Evolutionary conservation across 2,329 filamentous ascomycete genomes (phyloP), one percentile per base, ranked within the genome.

Genomic region (Diaporthe citrichinensis): DNA sequence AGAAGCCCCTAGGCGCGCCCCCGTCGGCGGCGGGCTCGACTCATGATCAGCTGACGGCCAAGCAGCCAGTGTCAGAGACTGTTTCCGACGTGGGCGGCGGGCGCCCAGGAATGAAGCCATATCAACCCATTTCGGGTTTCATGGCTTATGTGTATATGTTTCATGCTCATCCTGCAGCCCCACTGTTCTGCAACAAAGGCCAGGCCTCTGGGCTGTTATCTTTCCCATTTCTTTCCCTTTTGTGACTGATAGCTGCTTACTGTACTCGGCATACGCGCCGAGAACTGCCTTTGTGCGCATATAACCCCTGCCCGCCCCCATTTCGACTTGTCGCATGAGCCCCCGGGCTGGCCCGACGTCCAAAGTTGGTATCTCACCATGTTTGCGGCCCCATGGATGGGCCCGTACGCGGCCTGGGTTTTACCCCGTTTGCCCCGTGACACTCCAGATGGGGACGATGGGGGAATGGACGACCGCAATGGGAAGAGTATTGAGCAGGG

Each of bases 41-140:
- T 57, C 72, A 74, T 71, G 53, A 69, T 74, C 72, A 59, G 72
- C 55, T 68, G 61, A 74, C 51, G 34, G 59, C 49, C 62, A 58
- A 58, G 62, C 72, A 71, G 28, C 62, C 62, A 69, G 53, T 74
- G 72, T 74, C 72, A 31, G 61, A 71, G 41, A 34, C 49, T 57
- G 72, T 69, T 74, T 74, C 72, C 55, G 49, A 71, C 39, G 58
- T 34, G 62, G 62, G 46, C 46, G 39, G n/a, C 53, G 41, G 41
- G n/a, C 51, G 59, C 61, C 41, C 28, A 59, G 72, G 5, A 59
- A 71, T 71, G 62, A 71, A 71, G 53, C 72, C 61, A 71, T 71
- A 57, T 59, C 51, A 71, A 71, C 51, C 53, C 72, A 69, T 74
- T 31, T 61, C 62, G 55, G 65, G 72, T 74, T 71, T 74, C 72